A percentile compares a stretch with the other conserved stretches of the same genome.
Evolutionary conservation across 129 eudicot species (phyloP).

Genomic region (Solidago caesia): DNA sequence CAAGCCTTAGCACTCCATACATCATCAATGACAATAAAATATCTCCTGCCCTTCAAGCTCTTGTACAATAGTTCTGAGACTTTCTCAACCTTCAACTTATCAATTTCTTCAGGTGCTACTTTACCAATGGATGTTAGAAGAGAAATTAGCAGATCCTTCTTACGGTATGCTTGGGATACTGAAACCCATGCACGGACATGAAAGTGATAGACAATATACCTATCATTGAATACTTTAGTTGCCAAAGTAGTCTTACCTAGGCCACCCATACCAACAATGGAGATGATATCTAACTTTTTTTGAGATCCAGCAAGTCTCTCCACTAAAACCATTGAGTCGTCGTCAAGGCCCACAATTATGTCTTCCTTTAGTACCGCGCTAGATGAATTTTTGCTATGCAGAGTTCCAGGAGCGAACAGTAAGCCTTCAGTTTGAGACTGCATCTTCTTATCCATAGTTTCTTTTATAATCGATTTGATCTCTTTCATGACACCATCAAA

Average conservation of each 20-base stretch:
- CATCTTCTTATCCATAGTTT: slow-evolving; percentile 41
- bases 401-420: slow-evolving; percentile 17
- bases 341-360: slow-evolving; percentile 31
- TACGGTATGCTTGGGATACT: not conserved
- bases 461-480: slow-evolving; percentile 37
- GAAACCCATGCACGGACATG: slow-evolving; percentile 15
- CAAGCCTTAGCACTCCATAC: slow-evolving; percentile 8
- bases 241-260: slow-evolving; percentile 48
- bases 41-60: slow-evolving; percentile 10
- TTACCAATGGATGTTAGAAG: slow-evolving; percentile 1
- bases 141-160: slow-evolving; percentile 10
- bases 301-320: slow-evolving; percentile 20
- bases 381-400: slow-evolving; percentile 6
- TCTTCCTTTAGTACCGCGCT: slow-evolving; percentile 16
- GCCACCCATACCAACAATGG: slow-evolving; percentile 52
- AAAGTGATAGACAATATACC: slow-evolving; percentile 9
- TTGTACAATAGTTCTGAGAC: not conserved
- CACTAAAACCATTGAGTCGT: slow-evolving; percentile 9
- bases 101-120: not conserved
- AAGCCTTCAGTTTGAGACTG: slow-evolving; percentile 33
- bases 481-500: slow-evolving; percentile 29
- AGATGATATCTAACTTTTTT: slow-evolving; percentile 26
- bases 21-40: slow-evolving; percentile 7
- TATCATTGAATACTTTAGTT: slow-evolving; percentile 29
- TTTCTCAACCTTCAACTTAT: slow-evolving; percentile 10